A percentile compares a stretch with the other conserved stretches of the same genome.
Conservation (phyloP, 2,329 filamentous ascomycete genomes). For the Curvularia verruculosa region DNA sequence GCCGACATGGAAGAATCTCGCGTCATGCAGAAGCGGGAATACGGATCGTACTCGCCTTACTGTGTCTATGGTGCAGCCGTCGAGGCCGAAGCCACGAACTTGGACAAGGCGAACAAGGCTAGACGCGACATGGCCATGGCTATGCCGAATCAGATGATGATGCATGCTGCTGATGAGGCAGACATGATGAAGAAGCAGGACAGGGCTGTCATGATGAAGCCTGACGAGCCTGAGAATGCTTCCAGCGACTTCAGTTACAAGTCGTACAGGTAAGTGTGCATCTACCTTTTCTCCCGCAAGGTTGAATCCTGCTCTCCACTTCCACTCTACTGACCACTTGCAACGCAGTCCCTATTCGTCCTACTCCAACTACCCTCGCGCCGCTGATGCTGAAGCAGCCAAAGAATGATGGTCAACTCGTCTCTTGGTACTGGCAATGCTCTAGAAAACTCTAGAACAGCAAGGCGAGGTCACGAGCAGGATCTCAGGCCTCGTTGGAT, state of each 20-base stretch:
- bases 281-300: background rate
- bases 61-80: conserved; percentile 3
- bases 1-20: background rate
- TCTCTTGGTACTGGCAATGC: background rate
- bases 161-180: background rate
- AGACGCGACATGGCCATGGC: conserved; percentile 3
- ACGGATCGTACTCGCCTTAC: conserved; percentile 4
- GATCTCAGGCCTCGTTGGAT: background rate
- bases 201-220: background rate
- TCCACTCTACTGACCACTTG: background rate
- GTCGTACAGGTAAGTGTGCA: background rate
- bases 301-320: background rate
- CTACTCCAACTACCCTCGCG: background rate
- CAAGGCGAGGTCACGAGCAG: background rate
- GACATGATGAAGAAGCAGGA: conserved; percentile 1
- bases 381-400: background rate
- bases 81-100: conserved; percentile 3
- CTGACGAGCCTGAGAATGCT: background rate
- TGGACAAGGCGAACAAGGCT: background rate
- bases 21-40: background rate
- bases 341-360: background rate
- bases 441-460: background rate
- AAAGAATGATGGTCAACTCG: background rate
- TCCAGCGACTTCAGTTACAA: background rate
- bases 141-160: conserved; percentile 5